Evolutionary conservation across 768 basidiomycete species (phyloP), one percentile per base, ranked within the genome.

Genomic region (Leccinum truebloodii): DNA sequence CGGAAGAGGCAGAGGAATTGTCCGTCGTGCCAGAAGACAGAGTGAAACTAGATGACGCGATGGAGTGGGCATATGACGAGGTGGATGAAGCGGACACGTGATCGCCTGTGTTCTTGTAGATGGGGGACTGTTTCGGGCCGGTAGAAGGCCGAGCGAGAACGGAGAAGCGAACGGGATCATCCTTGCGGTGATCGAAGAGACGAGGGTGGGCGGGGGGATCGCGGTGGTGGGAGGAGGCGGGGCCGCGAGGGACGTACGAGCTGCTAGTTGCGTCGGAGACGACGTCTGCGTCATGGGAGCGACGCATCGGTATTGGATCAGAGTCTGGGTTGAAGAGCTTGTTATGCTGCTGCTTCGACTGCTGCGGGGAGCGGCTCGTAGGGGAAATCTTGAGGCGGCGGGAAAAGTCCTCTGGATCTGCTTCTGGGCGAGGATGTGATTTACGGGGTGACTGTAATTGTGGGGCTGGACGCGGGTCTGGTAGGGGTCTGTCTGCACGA

Each of bases 131-230:
- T 6, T 82, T 81, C 44, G 70, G 69, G 54, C 67, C 69, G 54
- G 9, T 68, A 61, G 51, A 69, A 9, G 87, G 81, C 46, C 86
- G 83, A 4, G 84, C 77, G 37, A 86, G 81, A 35, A 87, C 83
- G 41, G 85, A 78, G 75, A 98, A 98, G 12, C 89, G 84, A 34
- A 94, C 84, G 0, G 97, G 94, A 72, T 98, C 93, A 72, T 98
- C 92, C 68, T 92, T 87, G 41, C 91, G 82, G 60, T 91, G 92
- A 70, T 98, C 94, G 59, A 94, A 95, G 0, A 97, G 83, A 62
- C 89, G 90, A 9, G 79, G 76, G 50, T 74, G 72, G 6, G 70
- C 14, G 65, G 51, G 74, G 32, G 57, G 60, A 56, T 58, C 70
- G 46, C 86, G 77, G 7, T 74, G 62, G 9, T 80, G 72, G 3